Percentiles rank a stretch among this genome's conserved stretches.
Conservation (phyloP, 768 basidiomycete genomes). For the Gloeophyllum trabeum region DNA sequence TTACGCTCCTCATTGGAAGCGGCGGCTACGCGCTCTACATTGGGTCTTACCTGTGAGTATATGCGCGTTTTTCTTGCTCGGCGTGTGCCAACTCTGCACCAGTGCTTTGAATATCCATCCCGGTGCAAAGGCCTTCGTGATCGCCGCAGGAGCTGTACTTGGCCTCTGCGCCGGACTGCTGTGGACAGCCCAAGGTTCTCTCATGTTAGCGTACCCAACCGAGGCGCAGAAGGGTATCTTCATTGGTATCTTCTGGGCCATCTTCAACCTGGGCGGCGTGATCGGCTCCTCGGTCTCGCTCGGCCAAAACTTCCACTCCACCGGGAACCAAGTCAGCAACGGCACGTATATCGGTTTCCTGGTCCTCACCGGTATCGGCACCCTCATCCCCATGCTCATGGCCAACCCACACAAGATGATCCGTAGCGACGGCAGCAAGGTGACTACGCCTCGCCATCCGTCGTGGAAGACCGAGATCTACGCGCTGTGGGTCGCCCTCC, state of each 20-base stretch:
- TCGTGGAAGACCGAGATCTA: constrained; percentile 71
- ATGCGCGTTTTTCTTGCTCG: not conserved
- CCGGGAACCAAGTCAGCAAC: constrained; percentile 50
- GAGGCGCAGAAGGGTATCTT: constrained; percentile 68
- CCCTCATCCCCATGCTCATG: constrained; percentile 57
- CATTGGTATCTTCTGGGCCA: constrained; percentile 75
- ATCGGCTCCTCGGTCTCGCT: constrained; percentile 70
- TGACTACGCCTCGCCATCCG: constrained; percentile 49
- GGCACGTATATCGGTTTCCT: constrained; percentile 80
- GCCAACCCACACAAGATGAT: constrained; percentile 62
- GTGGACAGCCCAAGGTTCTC: constrained; percentile 79
- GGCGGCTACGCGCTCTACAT: constrained; percentile 71
- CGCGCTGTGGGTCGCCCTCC: constrained; percentile 57
- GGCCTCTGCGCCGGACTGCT: constrained; percentile 63
- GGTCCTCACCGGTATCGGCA: constrained; percentile 58
- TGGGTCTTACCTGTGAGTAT: constrained; percentile 54
- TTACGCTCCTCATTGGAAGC: constrained; percentile 67
- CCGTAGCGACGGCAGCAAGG: constrained; percentile 64
- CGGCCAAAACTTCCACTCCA: constrained; percentile 56
- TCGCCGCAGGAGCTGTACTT: constrained; percentile 60
- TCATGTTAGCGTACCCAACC: constrained; percentile 79
- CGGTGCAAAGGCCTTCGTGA: constrained; percentile 48
- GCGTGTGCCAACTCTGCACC: not conserved
- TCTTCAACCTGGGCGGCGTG: constrained; percentile 76
- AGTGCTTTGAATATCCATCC: constrained; percentile 66